A percentile compares a stretch with the other conserved stretches of the same genome.
Evolutionary conservation across 257 asterid genomes (phyloP).

Genomic region (Penstemon davidsonii): DNA sequence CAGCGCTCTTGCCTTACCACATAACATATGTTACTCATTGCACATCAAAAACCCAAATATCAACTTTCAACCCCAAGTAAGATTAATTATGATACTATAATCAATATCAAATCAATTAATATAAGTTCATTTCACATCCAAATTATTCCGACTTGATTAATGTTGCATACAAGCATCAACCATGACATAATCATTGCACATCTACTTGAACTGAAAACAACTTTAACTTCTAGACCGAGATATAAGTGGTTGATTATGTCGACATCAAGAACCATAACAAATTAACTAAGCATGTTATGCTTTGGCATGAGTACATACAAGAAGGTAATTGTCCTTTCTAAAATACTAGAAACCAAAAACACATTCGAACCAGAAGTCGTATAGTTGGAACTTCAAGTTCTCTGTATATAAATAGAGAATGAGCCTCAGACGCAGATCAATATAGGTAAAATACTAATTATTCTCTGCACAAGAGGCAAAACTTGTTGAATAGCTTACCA

Average conservation of each 20-base stretch:
- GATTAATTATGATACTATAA: neutral
- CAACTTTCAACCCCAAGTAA: neutral
- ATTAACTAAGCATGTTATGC: neutral
- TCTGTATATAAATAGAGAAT: neutral
- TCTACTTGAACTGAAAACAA: neutral
- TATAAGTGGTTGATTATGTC: neutral
- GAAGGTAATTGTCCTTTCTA: neutral
- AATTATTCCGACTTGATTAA: neutral
- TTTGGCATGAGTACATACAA: neutral
- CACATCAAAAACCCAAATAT: neutral
- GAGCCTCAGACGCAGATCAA: neutral
- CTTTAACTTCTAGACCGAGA: neutral
- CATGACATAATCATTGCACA: neutral
- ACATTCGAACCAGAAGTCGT: neutral
- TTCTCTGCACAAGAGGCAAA: too few species aligned
- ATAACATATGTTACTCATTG: neutral
- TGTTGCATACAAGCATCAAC: neutral
- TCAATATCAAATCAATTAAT: neutral
- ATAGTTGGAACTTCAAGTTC: conserved; percentile 1
- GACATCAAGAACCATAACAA: too few species aligned
- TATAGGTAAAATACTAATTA: neutral
- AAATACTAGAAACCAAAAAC: too few species aligned
- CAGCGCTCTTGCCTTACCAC: neutral
- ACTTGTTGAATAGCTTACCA: too few species aligned
- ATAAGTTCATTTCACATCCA: neutral